Base-by-base conservation (phyloP, 2,329 filamentous ascomycete genomes). In the Microcera coccophila region DNA sequence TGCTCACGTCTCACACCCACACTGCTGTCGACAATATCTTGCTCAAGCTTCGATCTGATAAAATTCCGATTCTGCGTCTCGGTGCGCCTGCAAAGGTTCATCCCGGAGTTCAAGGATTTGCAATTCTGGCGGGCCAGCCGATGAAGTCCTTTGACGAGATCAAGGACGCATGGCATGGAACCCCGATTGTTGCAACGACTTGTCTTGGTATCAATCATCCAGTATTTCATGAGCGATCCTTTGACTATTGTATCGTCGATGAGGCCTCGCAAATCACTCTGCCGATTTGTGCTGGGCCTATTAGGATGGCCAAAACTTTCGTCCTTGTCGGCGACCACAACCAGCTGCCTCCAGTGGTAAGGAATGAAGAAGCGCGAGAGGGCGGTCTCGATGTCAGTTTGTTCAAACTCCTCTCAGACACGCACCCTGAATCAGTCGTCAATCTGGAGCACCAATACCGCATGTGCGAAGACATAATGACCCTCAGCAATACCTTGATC, bases 171-270 rank as follows among this genome's bases (percentile, higher is more conserved):
- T 97, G 93, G 79, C 86, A 93, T 61, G 82, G 84, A 37, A 88
- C 87, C 2, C 87, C 87, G 2, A 83, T 98, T 20, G 93, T 98
- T 3, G 93, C 91, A 4, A 96, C 93, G 1, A 97, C 93, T 1
- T 98, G 93, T 60, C 76, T 98, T 19, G 89, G 90, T 3, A 87
- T 96, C 61, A 91, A 85, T 54, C 93, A 98, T 62, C 78, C 84
- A 3, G 71, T 98, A 8, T 97, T 98, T 68, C 85, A 80, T 43
- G 86, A 91, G 59, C 85, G 93, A 4, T 82, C 84, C 1, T 98
- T 98, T 55, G 93, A 98, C 66, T 97, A 96, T 62, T 98, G 93
- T 61, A 97, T 98, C 49, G 91, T 98, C 4, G 93, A 98, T 53
- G 93, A 98, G 66, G 93, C 93, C 1, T 96, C 90, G 2, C 93